phyloP scores from a whole-genome alignment of 306 rosid species.

The Leucaena leucocephala region DNA sequence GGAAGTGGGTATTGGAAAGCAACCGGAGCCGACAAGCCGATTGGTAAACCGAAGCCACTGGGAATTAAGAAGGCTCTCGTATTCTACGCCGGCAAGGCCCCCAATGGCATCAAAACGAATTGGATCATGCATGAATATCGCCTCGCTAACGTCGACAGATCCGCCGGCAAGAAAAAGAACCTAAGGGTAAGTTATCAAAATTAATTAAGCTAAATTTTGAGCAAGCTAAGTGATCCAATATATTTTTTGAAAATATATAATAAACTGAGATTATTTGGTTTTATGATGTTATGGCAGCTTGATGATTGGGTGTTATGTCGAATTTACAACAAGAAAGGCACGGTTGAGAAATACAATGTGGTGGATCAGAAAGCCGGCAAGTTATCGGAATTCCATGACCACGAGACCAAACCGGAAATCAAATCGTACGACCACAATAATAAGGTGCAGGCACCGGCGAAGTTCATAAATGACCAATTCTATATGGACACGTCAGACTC shows the following conservation, averaged over 20 bases:
- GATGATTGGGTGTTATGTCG: slow-evolving; percentile 97
- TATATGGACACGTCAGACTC: slow-evolving; percentile 69
- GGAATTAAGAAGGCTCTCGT: slow-evolving; percentile 94
- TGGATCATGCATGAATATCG: slow-evolving; percentile 99
- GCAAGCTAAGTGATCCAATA: background rate
- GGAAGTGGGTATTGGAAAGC: slow-evolving; percentile 96
- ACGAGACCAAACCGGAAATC: slow-evolving; percentile 66
- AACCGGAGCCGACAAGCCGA: slow-evolving; percentile 94
- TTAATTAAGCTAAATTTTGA: background rate
- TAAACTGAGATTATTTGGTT: background rate
- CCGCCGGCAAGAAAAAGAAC: slow-evolving; percentile 69
- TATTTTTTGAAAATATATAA: background rate
- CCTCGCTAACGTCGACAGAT: slow-evolving; percentile 89
- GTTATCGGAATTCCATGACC: slow-evolving; percentile 50
- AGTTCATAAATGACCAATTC: slow-evolving; percentile 39
- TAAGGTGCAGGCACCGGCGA: background rate
- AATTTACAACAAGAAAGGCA: slow-evolving; percentile 91
- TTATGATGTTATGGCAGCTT: slow-evolving; percentile 54
- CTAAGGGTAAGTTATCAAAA: slow-evolving; percentile 53
- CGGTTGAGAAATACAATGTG: slow-evolving; percentile 53
- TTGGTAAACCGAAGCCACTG: slow-evolving; percentile 75
- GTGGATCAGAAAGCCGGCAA: slow-evolving; percentile 28
- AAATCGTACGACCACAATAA: background rate
- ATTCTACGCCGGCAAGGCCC: slow-evolving; percentile 90
- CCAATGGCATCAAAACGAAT: slow-evolving; percentile 82